Conservation (phyloP, 257 asterid species). For the Galeopsis tetrahit region DNA sequence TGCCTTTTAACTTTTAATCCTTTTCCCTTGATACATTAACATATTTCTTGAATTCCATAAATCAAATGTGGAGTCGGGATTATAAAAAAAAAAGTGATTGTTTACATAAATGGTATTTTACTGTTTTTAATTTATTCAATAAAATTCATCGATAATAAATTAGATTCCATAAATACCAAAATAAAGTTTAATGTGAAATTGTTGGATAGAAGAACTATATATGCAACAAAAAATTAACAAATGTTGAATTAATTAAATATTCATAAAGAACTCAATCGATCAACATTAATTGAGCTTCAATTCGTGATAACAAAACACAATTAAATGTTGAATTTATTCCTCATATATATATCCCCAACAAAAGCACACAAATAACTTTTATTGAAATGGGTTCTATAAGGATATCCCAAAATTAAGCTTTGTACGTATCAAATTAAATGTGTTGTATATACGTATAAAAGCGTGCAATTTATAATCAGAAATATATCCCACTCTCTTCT, state of each 20-base stretch:
- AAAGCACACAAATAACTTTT: neutral
- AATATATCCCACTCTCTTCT: conserved; percentile 61
- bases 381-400: neutral
- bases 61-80: no score
- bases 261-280: neutral
- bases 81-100: no score
- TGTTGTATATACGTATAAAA: neutral
- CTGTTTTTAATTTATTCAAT: no score
- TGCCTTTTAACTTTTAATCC: no score
- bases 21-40: no score
- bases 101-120: no score
- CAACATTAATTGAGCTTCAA: neutral
- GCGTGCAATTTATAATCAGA: no score
- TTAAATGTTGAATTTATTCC: no score
- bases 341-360: neutral
- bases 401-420: neutral
- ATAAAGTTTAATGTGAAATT: neutral
- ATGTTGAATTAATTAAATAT: neutral
- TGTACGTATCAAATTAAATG: neutral
- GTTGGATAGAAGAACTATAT: neutral
- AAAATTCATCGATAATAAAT: no score
- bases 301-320: neutral
- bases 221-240: neutral
- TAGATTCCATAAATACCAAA: neutral
- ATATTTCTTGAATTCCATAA: no score